Base-by-base conservation (phyloP, 768 basidiomycete species). In the Sarcodon sp. region DNA sequence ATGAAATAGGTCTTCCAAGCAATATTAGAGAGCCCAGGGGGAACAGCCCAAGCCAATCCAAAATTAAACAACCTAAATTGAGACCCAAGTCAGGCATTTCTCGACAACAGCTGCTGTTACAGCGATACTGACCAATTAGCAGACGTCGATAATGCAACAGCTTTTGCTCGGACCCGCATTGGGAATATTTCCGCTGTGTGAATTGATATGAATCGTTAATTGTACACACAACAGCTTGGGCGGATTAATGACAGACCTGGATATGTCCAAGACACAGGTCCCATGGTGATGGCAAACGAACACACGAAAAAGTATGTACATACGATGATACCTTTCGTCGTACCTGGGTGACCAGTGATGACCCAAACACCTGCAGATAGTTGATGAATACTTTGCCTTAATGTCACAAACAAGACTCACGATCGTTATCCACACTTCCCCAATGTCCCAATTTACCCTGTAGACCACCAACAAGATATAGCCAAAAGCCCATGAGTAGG, bases 1-100 rank as follows among this genome's bases (percentile, higher is more conserved):
- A 86, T 77, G 63, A 84, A 84, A 64, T 85, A 87, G 2, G 74
- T 86, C 64, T 76, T 81, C 72, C 77, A 82, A 13, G 80, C 82
- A 50, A 87, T 84, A 53, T 53, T 69, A 27, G 73, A 61, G 44
- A 87, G 73, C 6, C 75, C 77, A 0, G 85, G 83, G 1, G 86
- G 86, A 2, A 85, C 83, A 7, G 81, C 82, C 66, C 76, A 85
- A 0, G 82, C 82, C 49, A 85, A 73, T 12, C 79, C 79, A 53
- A 79, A 80, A 69, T 83, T 83, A 69, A 85, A 84, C 16, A 70
- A 59, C 80, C 80, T 80, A 79, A 33, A 43, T 43, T 12, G n/a
- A 7, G 13, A 43, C 1, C 61, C 59, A 13, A 27, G 21, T 27
- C 21, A 51, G 39, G 43, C 13, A 52, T 27, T 35, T 33, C 35